Evolutionary conservation across 345 rosid species (phyloP), one percentile per base, ranked within the genome.

Genomic region (Hirschfeldia incana): DNA sequence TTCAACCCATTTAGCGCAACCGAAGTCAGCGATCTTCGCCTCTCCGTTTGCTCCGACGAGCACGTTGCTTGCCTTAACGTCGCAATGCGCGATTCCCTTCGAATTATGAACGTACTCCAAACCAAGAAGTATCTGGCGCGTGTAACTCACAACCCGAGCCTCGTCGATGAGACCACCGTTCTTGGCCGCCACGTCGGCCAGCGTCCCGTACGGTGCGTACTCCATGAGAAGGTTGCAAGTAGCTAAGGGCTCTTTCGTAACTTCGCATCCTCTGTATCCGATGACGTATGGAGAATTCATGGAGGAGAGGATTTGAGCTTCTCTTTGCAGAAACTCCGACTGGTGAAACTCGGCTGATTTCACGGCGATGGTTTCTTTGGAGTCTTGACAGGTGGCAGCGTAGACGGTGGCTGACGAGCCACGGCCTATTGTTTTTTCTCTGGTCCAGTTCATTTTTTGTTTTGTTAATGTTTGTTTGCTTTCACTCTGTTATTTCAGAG

Each of bases 361-460:
- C 67, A 85, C 97, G 7, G 97, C 97, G 29, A 89, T 83, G 28
- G 83, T 58, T 10, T 85, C 82, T 46, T 84, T 87, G 55, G 92
- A 81, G 0, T 8, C 57, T 37, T 49, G 68, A 33, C 84, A 73
- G 34, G 85, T 80, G 71, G 94, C 92, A 29, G 87, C 69, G 67
- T 86, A 89, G 12, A 91, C 96, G 80, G 88, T 76, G 85, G 94
- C 94, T 0, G 94, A 81, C 68, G 97, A 89, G 85, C 94, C 92
- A 27, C 65, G 84, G 84, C 97, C 97, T 65, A 92, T 65, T 27
- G 71, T 49, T 67, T 67, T 86, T 65, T 89, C 90, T 79, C 92
- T 86, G 3, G 85, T 90, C 95, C 97, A 92, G 60, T 83, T 83
- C 92, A 88, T 91, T 69, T 28, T 69, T 15, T 77, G 39, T 10